These are phyloP conservation scores for Colletotrichum sidae DNA, from an alignment of 2,329 filamentous ascomycete species.

Conservation along the genomic window DNA sequence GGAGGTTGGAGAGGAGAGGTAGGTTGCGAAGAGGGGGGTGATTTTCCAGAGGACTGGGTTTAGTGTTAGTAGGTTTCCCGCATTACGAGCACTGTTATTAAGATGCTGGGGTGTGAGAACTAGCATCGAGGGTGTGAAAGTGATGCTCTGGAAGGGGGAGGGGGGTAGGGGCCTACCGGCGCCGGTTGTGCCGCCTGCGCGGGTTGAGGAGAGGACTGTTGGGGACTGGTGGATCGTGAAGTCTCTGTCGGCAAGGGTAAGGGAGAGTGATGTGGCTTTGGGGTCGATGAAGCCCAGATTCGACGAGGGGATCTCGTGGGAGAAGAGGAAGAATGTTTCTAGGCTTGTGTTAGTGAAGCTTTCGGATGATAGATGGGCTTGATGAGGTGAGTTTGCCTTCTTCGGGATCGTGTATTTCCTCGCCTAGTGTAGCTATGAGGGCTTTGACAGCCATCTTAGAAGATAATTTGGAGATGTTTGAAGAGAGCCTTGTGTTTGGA, in stretches of 20 bases:
- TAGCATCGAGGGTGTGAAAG: conserved; percentile 21
- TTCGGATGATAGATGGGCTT: conserved; percentile 1
- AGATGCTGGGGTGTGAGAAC: background rate
- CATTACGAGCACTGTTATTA: background rate
- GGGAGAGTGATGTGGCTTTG: conserved; percentile 71
- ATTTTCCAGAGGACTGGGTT: conserved; percentile 87
- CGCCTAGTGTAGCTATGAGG: conserved; percentile 50
- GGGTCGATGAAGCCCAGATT: conserved; percentile 89
- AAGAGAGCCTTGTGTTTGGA: background rate
- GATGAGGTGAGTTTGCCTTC: conserved; percentile 51
- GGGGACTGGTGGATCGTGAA: conserved; percentile 87
- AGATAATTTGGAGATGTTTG: too few relatives aligned
- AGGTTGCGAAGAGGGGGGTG: conserved; percentile 83
- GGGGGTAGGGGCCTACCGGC: conserved; percentile 52
- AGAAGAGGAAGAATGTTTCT: conserved; percentile 93
- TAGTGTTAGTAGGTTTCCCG: background rate
- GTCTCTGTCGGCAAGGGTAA: conserved; percentile 77
- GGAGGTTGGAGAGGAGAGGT: conserved; percentile 76
- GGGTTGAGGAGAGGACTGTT: conserved; percentile 80
- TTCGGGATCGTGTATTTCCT: conserved; percentile 61
- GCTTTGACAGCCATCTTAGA: conserved; percentile 28
- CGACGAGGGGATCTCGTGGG: conserved; percentile 77
- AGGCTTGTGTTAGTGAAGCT: conserved; percentile 17
- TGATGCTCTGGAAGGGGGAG: background rate
- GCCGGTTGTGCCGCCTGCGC: conserved; percentile 70